A percentile compares a stretch with the other conserved stretches of the same genome.
phyloP scores from a whole-genome alignment of 2,329 filamentous ascomycete genomes.

The Beauveria caledonica region DNA sequence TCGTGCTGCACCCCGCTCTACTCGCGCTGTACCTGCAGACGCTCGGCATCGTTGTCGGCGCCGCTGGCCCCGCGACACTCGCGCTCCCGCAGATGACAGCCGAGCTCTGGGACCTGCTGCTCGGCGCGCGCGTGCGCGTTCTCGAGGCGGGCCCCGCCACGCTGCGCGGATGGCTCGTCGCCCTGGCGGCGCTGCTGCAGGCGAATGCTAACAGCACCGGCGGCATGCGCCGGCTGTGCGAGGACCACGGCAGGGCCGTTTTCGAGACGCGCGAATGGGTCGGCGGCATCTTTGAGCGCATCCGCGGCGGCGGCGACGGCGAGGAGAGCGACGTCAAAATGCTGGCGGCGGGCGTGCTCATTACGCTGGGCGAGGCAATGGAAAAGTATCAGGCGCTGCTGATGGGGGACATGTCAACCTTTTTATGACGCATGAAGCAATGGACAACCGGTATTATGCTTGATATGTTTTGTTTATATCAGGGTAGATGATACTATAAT shows the following conservation, averaged over 20 bases:
- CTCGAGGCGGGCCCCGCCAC: conserved; percentile 54
- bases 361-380: conserved; percentile 72
- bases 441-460: too few relatives aligned
- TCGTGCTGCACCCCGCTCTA: conserved; percentile 67
- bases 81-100: conserved; percentile 71
- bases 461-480: neutral
- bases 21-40: conserved; percentile 80
- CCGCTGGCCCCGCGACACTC: conserved; percentile 71
- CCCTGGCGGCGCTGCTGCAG: conserved; percentile 72
- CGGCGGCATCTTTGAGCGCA: conserved; percentile 60
- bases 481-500: neutral
- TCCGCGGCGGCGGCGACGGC: conserved; percentile 39
- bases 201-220: conserved; percentile 61
- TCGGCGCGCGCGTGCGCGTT: conserved; percentile 54
- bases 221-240: conserved; percentile 57
- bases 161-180: conserved; percentile 67
- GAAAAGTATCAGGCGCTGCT: conserved; percentile 72
- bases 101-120: conserved; percentile 77
- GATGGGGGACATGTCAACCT: conserved; percentile 58
- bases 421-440: conserved; percentile 10
- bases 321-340: conserved; percentile 77
- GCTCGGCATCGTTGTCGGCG: conserved; percentile 71
- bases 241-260: conserved; percentile 65
- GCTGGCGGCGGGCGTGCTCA: conserved; percentile 66
- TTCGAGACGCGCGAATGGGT: conserved; percentile 88